phyloP scores from a whole-genome alignment of 345 rosid genomes.

The Boechera stricta region DNA sequence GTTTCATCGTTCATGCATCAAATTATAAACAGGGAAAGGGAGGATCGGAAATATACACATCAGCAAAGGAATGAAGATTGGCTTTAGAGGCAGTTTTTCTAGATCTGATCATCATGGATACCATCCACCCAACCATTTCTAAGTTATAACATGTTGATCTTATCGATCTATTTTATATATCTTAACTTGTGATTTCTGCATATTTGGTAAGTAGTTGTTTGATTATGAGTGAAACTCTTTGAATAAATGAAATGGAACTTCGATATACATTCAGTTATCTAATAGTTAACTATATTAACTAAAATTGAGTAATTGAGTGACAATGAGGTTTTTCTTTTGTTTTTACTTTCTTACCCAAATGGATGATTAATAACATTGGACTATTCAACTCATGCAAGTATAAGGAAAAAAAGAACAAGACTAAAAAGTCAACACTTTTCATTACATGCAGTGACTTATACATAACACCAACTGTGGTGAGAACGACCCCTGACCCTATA shows the following conservation, averaged over 20 bases:
- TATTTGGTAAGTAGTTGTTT: not conserved
- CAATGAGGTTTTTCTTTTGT: not conserved
- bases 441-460: conserved; percentile 4
- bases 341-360: not conserved
- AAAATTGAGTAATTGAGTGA: not conserved
- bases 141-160: too few relatives aligned
- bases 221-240: not conserved
- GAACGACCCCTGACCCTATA: not conserved
- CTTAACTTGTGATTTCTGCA: not conserved
- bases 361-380: not conserved
- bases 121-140: not conserved
- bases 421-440: not conserved
- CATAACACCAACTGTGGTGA: conserved; percentile 1
- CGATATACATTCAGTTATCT: too few relatives aligned
- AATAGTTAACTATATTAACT: too few relatives aligned
- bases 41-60: not conserved
- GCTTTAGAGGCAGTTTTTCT: not conserved
- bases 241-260: not conserved
- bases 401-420: not conserved
- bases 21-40: not conserved
- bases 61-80: not conserved
- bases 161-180: not conserved
- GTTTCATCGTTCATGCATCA: not conserved
- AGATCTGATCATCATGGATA: not conserved
- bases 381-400: not conserved